Base-by-base conservation (phyloP, 371 early-diverging fungal genomes). In the Mucor mucedo region DNA sequence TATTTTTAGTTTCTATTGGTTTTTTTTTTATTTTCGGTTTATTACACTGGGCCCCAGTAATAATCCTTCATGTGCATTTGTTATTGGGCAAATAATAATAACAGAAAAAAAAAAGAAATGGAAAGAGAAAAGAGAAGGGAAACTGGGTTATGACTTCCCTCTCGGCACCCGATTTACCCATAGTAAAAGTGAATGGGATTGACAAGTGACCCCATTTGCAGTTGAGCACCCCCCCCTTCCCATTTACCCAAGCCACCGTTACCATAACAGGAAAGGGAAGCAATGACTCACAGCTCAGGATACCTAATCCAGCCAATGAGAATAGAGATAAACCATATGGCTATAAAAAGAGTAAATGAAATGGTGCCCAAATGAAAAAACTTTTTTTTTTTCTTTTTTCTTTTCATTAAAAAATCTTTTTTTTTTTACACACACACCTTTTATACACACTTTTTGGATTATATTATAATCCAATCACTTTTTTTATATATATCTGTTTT, bases 1-100 rank as follows among this genome's bases (percentile, higher is more conserved):
- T 16, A 10, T 4, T 32, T 40, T 58, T 16, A 35, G 35, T 8
- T 21, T 21, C 21, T 21, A 21, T 21, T 21, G 21, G 35, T 21
- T 55, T 41, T 55, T 29, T 29, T 11, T 45, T 52, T 9, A 16
- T 54, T 49, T 32, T 66, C 72, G 21, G 21, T 21, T 21, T 1
- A 21, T 63, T 69, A 73, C 77, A 68, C 70, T 42, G 49, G 53
- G 29, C 74, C 77, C 77, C 77, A 77, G 49, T 58, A 73, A 39
- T 73, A 50, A 50, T 29, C 30, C 10, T 21, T 47, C 27, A 47
- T 47, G 21, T 47, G 21, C 47, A 47, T 47, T 27, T 47, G 2
- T 16, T 27, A 8, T 5, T 21, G 21, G 21, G 21, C 21, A 21
- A 21, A 21, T 21, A 21, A 21, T 21, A 21, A 21, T 21, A 21